These are phyloP conservation scores for Capronia americana DNA, from an alignment of 2,329 filamentous ascomycete genomes.

Conservation along the genomic window DNA sequence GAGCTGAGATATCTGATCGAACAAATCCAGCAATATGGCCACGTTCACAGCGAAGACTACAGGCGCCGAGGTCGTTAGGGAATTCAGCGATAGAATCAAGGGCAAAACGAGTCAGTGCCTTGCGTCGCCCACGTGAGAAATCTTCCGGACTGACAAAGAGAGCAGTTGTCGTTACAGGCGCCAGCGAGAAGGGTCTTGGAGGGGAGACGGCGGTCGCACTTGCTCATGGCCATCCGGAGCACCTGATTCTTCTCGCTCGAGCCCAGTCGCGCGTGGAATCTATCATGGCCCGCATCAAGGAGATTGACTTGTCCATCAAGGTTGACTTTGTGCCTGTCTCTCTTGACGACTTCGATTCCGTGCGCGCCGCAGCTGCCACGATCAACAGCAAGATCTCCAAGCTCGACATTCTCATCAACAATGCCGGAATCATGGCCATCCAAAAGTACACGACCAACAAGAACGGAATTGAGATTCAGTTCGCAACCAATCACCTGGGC, in stretches of 20 bases:
- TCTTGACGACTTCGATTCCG: constrained; percentile 34
- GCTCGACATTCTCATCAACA: constrained; percentile 46
- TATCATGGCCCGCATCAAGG: constrained; percentile 39
- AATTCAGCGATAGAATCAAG: constrained; percentile 42
- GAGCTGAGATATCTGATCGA: not conserved
- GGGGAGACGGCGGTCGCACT: constrained; percentile 42
- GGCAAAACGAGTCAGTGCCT: constrained; percentile 43
- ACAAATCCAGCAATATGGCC: constrained; percentile 33
- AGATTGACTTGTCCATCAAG: constrained; percentile 29
- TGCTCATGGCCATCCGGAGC: constrained; percentile 41
- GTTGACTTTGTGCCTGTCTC: constrained; percentile 35
- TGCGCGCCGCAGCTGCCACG: constrained; percentile 40
- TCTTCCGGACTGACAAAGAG: not conserved
- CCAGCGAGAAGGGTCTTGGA: constrained; percentile 40
- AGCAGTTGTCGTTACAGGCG: constrained; percentile 42
- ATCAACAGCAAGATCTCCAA: constrained; percentile 37
- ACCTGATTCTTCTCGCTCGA: constrained; percentile 43
- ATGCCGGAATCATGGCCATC: constrained; percentile 45
- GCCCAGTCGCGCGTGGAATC: constrained; percentile 41
- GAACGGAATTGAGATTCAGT: constrained; percentile 45
- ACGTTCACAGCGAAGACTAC: constrained; percentile 42
- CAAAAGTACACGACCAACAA: constrained; percentile 39
- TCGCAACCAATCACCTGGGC: constrained; percentile 47
- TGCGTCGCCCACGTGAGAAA: not conserved
- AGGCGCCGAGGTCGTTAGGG: constrained; percentile 43